Evolutionary conservation across 257 asterid genomes (phyloP).

Genomic region (Nicotiana attenuata): DNA sequence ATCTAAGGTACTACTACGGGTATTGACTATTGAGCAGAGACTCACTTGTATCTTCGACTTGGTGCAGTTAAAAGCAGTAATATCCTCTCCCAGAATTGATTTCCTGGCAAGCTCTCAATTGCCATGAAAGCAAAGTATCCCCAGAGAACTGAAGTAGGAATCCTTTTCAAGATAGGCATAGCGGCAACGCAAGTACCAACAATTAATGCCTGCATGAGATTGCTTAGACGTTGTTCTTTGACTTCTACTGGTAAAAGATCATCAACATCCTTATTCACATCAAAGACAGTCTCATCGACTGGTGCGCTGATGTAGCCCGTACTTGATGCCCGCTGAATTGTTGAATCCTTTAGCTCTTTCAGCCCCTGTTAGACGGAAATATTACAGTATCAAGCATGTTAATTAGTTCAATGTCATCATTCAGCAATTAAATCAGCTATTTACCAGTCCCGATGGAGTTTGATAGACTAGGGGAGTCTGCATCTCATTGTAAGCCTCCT

Average conservation of each 20-base stretch:
- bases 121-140: slow-evolving; percentile 99
- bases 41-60: slow-evolving; percentile 83
- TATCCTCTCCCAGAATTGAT: slow-evolving; percentile 96
- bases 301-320: slow-evolving; percentile 76
- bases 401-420: not conserved
- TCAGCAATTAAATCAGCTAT: not conserved
- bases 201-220: slow-evolving; percentile 77
- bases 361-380: slow-evolving; percentile 44
- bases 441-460: slow-evolving; percentile 66
- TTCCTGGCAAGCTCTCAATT: slow-evolving; percentile 93
- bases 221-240: slow-evolving; percentile 90
- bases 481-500: slow-evolving; percentile 72
- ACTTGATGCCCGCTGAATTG: slow-evolving; percentile 61
- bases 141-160: slow-evolving; percentile 94
- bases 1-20: not conserved
- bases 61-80: slow-evolving; percentile 81
- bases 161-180: slow-evolving; percentile 76
- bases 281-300: slow-evolving; percentile 70
- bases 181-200: slow-evolving; percentile 78
- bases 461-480: slow-evolving; percentile 91
- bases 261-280: slow-evolving; percentile 82
- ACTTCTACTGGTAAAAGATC: slow-evolving; percentile 87
- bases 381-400: not conserved
- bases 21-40: not conserved
- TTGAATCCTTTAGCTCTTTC: slow-evolving; percentile 78